Evolutionary conservation across 345 rosid genomes (phyloP).

Genomic region (Xanthoceras sorbifolium): DNA sequence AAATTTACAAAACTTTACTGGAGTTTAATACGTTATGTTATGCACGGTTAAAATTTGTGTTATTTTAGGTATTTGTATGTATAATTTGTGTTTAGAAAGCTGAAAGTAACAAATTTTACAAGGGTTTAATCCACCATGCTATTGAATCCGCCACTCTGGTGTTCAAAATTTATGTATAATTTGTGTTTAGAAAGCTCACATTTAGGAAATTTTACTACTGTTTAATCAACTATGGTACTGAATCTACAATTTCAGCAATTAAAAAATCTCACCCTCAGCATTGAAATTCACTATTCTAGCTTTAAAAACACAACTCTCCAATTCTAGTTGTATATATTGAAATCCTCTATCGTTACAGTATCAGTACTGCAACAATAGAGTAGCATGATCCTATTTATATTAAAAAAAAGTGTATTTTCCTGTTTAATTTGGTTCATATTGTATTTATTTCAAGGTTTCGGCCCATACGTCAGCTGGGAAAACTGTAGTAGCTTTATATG

Average conservation of each 20-base stretch:
- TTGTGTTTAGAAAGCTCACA: not conserved
- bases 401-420: not conserved
- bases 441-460: slow-evolving; percentile 56
- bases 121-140: not conserved
- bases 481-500: slow-evolving; percentile 93
- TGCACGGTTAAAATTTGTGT: not conserved
- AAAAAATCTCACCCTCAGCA: not conserved
- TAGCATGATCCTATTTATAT: not conserved
- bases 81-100: not conserved
- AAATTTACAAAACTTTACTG: too few species aligned
- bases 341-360: not conserved
- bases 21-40: not conserved
- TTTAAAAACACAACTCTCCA: not conserved
- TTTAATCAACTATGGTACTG: too few species aligned
- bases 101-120: not conserved
- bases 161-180: not conserved
- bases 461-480: slow-evolving; percentile 99
- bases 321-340: not conserved
- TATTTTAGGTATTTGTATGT: not conserved
- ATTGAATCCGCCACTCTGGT: not conserved
- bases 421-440: not conserved
- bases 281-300: not conserved
- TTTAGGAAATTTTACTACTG: not conserved
- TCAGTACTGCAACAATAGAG: not conserved
- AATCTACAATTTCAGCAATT: too few species aligned